phyloP scores from a whole-genome alignment of 2,329 filamentous ascomycete genomes.

The Ramichloridium luteum region DNA sequence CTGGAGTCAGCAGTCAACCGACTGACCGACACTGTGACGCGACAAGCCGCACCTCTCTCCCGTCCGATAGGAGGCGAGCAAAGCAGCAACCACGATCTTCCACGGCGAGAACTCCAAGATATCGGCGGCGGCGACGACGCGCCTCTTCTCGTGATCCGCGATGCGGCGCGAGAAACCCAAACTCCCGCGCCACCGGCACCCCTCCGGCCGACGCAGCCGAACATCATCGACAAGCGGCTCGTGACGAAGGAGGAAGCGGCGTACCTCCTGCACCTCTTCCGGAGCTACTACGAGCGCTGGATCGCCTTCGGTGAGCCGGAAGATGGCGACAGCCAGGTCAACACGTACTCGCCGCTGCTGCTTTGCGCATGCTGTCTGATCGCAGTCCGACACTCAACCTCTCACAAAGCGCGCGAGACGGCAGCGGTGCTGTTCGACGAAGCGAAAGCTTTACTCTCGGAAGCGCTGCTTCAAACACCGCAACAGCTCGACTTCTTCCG shows the following conservation, averaged over 20 bases:
- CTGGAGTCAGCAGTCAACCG: no score
- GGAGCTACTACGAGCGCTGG: constrained; percentile 5
- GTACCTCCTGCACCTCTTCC: constrained; percentile 4
- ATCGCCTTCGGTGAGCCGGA: constrained; percentile 3
- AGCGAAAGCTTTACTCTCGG: constrained; percentile 3
- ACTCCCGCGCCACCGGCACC: no score
- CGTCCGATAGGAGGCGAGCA: no score
- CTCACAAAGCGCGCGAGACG: constrained; percentile 2
- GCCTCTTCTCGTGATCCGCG: constrained; percentile 4
- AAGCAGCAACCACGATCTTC: no score
- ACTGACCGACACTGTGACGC: no score
- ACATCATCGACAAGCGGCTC: constrained; percentile 5
- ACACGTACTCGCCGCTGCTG: constrained; percentile 3
- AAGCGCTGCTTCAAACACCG: constrained; percentile 3
- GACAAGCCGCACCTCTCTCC: no score
- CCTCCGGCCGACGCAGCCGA: neutral
- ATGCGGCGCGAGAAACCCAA: constrained; percentile 3
- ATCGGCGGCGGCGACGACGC: no score
- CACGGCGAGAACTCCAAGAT: no score
- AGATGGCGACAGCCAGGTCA: constrained; percentile 2
- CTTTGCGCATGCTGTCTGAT: constrained; percentile 7
- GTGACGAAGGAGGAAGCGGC: neutral
- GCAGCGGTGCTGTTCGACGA: constrained; percentile 3
- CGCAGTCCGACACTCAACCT: constrained; percentile 5
- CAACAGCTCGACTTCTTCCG: constrained; percentile 6